A percentile compares a stretch with the other conserved stretches of the same genome.
Evolutionary conservation across 192 early-diverging fungal species (phyloP).

Genomic region (Coemansia sp.): DNA sequence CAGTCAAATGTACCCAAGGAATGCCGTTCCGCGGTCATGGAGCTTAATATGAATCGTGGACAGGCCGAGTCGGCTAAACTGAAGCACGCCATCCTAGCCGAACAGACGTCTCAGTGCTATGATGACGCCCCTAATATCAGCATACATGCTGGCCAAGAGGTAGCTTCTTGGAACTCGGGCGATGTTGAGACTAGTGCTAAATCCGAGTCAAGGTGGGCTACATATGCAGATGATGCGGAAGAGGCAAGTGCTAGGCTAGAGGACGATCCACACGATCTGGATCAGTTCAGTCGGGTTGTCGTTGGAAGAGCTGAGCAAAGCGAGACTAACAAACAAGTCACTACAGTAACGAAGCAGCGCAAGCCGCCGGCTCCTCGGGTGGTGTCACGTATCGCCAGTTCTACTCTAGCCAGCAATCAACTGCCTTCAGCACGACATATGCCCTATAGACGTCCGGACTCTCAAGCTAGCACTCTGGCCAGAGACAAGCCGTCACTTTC

Average conservation of each 20-base stretch:
- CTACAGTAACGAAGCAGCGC: neutral
- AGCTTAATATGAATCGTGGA: conserved; percentile 51
- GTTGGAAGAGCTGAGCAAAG: conserved; percentile 11
- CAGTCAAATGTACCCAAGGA: conserved; percentile 45
- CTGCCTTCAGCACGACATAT: neutral
- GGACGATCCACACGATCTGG: conserved; percentile 4
- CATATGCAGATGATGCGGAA: conserved; percentile 8
- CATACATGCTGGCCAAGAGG: neutral
- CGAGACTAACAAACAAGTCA: neutral
- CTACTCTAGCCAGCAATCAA: neutral
- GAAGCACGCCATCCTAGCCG: neutral
- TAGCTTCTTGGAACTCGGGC: neutral
- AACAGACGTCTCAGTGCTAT: neutral
- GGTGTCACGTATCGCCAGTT: neutral
- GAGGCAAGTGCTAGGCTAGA: neutral
- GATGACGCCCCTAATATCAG: too few species aligned
- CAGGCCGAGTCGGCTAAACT: conserved; percentile 7
- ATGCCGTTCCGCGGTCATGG: conserved; percentile 43
- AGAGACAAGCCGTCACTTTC: conserved; percentile 1
- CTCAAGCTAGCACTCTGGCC: neutral
- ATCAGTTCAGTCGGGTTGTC: conserved; percentile 22
- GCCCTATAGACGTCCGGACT: neutral
- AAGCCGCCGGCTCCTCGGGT: neutral
- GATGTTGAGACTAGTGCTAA: neutral
- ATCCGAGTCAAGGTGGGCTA: conserved; percentile 29